Evolutionary conservation across 495 filamentous ascomycete genomes (phyloP).

Genomic region (Cladorrhinum samala): DNA sequence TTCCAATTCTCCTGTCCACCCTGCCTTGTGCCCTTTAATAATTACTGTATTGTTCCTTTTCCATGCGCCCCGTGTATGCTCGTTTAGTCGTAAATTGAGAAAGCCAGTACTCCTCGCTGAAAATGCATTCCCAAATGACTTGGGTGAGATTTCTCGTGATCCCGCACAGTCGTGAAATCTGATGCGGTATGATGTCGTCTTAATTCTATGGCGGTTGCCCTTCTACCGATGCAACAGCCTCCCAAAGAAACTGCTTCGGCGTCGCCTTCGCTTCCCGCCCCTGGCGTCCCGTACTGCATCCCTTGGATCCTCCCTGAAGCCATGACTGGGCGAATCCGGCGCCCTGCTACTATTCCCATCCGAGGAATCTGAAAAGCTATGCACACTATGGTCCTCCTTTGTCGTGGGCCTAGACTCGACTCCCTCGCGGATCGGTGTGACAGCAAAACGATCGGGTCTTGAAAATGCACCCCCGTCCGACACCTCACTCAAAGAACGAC

Average conservation of each 20-base stretch:
- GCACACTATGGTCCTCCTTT: constrained; percentile 15
- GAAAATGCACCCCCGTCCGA: constrained; percentile 8
- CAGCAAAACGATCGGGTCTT: constrained; percentile 13
- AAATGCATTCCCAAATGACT: neutral
- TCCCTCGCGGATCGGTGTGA: constrained; percentile 14
- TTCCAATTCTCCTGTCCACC: neutral
- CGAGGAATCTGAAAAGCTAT: constrained; percentile 8
- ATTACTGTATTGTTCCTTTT: neutral
- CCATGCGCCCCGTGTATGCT: constrained; percentile 1
- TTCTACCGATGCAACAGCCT: constrained; percentile 18
- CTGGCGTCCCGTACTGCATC: neutral
- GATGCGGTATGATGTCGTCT: neutral
- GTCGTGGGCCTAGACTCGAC: constrained; percentile 6
- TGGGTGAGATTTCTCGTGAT: neutral
- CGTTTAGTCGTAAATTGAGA: neutral
- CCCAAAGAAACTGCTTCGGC: constrained; percentile 11
- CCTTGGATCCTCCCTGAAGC: neutral
- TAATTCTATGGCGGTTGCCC: neutral
- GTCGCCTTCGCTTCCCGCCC: neutral
- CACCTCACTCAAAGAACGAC: neutral
- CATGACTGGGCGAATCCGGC: constrained; percentile 8
- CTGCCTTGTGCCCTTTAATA: neutral
- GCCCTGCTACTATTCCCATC: constrained; percentile 14
- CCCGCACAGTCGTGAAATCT: neutral
- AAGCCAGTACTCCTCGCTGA: constrained; percentile 12